Evolutionary conservation across 2,329 filamentous ascomycete species (phyloP).

Genomic region (Ramularia endophylla): DNA sequence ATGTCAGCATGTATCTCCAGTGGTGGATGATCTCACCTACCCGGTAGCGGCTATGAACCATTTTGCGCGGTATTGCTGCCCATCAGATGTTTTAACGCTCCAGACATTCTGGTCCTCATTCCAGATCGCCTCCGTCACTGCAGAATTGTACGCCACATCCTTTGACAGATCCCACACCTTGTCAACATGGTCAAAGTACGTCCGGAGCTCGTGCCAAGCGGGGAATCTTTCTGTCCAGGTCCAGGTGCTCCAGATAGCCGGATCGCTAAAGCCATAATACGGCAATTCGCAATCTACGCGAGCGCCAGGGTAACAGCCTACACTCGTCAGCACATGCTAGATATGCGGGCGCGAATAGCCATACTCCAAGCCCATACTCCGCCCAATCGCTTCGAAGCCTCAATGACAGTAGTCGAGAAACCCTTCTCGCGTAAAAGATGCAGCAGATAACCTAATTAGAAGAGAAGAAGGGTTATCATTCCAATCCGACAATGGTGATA

Average conservation of each 20-base stretch:
- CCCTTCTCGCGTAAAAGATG: slow-evolving; percentile 27
- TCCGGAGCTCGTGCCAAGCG: slow-evolving; percentile 38
- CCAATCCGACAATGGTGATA: too few species aligned
- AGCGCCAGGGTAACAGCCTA: slow-evolving; percentile 37
- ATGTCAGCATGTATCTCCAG: too few species aligned
- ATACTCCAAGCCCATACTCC: slow-evolving; percentile 34
- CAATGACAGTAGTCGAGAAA: slow-evolving; percentile 28
- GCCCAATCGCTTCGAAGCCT: slow-evolving; percentile 28
- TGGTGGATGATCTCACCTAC: too few species aligned
- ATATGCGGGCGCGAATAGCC: too few species aligned
- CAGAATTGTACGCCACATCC: slow-evolving; percentile 52
- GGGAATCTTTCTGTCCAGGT: slow-evolving; percentile 39
- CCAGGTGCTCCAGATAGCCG: slow-evolving; percentile 48
- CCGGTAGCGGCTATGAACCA: slow-evolving; percentile 37
- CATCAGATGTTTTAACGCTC: neutral
- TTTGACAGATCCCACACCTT: slow-evolving; percentile 51
- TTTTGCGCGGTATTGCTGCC: slow-evolving; percentile 21
- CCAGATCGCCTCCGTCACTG: slow-evolving; percentile 48
- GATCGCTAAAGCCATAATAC: slow-evolving; percentile 42
- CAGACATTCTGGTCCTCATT: slow-evolving; percentile 33
- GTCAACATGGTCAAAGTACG: slow-evolving; percentile 58
- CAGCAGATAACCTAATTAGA: slow-evolving; percentile 17
- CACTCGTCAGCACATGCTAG: too few species aligned
- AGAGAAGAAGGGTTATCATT: too few species aligned
- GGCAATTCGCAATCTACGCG: slow-evolving; percentile 42